Evolutionary conservation across 1,139 yeast genomes (phyloP).

Genomic region (Sugiyamaella novakii): DNA sequence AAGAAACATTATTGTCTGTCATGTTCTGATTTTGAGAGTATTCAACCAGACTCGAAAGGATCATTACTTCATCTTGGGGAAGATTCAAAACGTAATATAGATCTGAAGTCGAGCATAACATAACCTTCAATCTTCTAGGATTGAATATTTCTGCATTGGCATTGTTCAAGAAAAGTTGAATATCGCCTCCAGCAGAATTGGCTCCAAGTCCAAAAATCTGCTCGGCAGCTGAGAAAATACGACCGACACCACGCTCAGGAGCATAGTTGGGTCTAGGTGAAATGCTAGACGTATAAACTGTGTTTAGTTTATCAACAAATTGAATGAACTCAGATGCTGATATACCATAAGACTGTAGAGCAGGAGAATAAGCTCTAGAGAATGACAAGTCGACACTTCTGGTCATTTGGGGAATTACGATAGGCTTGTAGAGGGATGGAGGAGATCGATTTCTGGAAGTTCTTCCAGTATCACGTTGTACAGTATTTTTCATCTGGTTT

Average conservation of each 20-base stretch:
- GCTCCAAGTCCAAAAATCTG: too few species aligned
- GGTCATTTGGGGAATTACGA: slow-evolving; percentile 13
- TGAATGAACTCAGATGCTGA: slow-evolving; percentile 4
- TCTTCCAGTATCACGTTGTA: not conserved
- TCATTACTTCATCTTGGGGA: not conserved
- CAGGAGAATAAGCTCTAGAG: slow-evolving; percentile 13
- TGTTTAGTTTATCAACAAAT: slow-evolving; percentile 12
- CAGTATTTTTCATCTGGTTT: not conserved
- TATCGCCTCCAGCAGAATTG: too few species aligned
- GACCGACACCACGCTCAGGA: not conserved
- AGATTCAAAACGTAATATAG: not conserved
- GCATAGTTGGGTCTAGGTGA: not conserved
- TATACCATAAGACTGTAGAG: slow-evolving; percentile 4
- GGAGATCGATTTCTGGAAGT: not conserved
- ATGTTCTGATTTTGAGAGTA: not conserved
- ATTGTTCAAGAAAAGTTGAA: slow-evolving; percentile 1
- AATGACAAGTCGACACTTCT: slow-evolving; percentile 2
- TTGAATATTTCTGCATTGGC: slow-evolving; percentile 6
- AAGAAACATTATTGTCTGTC: not conserved
- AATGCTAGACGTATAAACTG: not conserved
- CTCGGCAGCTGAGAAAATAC: not conserved
- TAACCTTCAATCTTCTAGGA: slow-evolving; percentile 7
- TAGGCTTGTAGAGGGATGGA: slow-evolving; percentile 5
- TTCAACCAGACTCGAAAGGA: not conserved
- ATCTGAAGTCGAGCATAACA: slow-evolving; percentile 4